Conservation (phyloP, 2,329 filamentous ascomycete genomes). For the Helotiales sp. region DNA sequence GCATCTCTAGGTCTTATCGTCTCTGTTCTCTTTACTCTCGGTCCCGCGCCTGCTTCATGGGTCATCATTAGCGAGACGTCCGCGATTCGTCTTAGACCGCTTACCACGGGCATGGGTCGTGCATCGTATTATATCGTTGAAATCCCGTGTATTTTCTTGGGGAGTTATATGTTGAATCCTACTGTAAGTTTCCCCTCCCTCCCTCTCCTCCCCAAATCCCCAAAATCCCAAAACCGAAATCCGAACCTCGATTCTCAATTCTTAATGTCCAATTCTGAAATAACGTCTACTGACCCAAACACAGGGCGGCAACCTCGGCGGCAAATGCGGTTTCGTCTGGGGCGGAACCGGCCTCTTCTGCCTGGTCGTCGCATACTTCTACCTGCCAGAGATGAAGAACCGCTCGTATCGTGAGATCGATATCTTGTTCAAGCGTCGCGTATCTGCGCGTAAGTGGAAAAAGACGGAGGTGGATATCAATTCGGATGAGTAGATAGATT, state of each 20-base stretch:
- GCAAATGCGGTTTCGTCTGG: constrained; percentile 65
- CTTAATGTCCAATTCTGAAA: too few species aligned
- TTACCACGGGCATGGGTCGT: constrained; percentile 69
- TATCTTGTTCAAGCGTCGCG: constrained; percentile 49
- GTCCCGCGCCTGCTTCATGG: constrained; percentile 67
- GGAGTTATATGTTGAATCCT: constrained; percentile 63
- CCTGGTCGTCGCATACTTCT: constrained; percentile 54
- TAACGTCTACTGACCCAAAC: background rate
- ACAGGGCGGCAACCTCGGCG: constrained; percentile 50
- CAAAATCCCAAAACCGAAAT: too few species aligned
- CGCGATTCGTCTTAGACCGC: constrained; percentile 64
- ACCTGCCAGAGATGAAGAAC: constrained; percentile 64
- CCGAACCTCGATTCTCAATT: too few species aligned
- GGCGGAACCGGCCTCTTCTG: constrained; percentile 62
- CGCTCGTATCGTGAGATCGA: constrained; percentile 56
- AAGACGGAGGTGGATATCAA: constrained; percentile 60
- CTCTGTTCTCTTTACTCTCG: constrained; percentile 67
- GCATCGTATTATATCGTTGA: constrained; percentile 67
- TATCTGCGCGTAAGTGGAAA: constrained; percentile 50
- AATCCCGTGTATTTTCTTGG: constrained; percentile 69
- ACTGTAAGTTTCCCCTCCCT: background rate
- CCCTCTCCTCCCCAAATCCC: background rate
- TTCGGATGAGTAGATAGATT: constrained; percentile 64
- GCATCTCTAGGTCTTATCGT: constrained; percentile 68
- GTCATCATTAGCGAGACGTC: constrained; percentile 72